Conservation (phyloP, 129 eudicot species). For the Scalesia atractyloides region DNA sequence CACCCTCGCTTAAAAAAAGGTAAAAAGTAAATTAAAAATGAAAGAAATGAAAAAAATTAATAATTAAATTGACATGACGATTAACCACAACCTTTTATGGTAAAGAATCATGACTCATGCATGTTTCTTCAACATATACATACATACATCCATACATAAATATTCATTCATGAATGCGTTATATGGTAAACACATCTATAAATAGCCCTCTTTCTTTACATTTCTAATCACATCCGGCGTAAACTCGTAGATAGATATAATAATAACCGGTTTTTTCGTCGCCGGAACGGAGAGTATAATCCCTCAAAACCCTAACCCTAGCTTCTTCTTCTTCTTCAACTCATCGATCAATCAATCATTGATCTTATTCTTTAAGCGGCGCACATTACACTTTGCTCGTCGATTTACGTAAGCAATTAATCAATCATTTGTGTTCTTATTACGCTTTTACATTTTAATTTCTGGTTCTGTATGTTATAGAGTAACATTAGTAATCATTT, state of each 20-base stretch:
- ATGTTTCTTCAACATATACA: neutral
- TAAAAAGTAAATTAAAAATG: too few relatives aligned
- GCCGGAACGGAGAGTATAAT: slow-evolving; percentile 24
- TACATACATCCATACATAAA: neutral
- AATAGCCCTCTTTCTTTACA: slow-evolving; percentile 36
- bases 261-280: slow-evolving; percentile 19
- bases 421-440: neutral
- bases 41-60: too few relatives aligned
- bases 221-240: slow-evolving; percentile 33
- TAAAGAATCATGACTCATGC: neutral
- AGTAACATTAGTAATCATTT: slow-evolving; percentile 3
- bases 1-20: too few relatives aligned
- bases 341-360: too few relatives aligned
- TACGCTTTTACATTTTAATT: neutral
- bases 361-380: neutral
- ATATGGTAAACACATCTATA: slow-evolving; percentile 36
- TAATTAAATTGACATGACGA: too few relatives aligned
- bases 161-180: slow-evolving; percentile 24
- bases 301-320: slow-evolving; percentile 22
- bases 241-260: slow-evolving; percentile 10
- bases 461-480: neutral
- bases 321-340: neutral
- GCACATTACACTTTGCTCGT: slow-evolving; percentile 37
- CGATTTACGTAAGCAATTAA: slow-evolving; percentile 33
- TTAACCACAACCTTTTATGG: too few relatives aligned